These are phyloP conservation scores for Pseudocercospora vitis DNA, from an alignment of 2,329 filamentous ascomycete genomes.

Conservation along the genomic window DNA sequence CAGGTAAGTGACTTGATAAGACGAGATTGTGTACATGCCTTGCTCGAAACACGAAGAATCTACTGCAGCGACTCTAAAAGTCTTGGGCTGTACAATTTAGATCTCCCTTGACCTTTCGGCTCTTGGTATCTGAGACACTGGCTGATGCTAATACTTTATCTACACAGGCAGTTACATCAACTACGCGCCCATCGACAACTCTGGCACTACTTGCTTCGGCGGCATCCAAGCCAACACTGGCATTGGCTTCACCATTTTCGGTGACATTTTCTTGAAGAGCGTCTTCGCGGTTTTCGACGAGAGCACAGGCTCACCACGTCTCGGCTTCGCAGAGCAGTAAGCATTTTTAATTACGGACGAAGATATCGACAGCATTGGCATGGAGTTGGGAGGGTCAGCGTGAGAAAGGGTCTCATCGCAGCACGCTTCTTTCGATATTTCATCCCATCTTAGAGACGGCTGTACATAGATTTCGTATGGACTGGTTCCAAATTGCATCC, in stretches of 20 bases:
- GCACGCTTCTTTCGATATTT: background rate
- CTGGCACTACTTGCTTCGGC: conserved; percentile 63
- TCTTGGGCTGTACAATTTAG: no score
- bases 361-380: background rate
- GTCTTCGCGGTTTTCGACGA: conserved; percentile 72
- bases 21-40: no score
- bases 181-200: conserved; percentile 47
- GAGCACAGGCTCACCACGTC: conserved; percentile 40
- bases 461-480: conserved; percentile 8
- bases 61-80: no score
- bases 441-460: background rate
- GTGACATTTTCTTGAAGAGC: conserved; percentile 71
- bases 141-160: no score
- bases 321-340: conserved; percentile 48
- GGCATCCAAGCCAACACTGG: conserved; percentile 66
- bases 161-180: conserved; percentile 59
- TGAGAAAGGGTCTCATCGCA: background rate
- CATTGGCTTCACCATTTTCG: conserved; percentile 68
- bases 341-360: background rate
- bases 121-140: no score
- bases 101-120: no score
- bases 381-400: conserved; percentile 4
- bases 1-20: no score
- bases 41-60: no score
- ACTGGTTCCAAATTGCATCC: background rate